Base-by-base conservation (phyloP, 192 early-diverging fungal genomes). In the Linderina pennispora region DNA sequence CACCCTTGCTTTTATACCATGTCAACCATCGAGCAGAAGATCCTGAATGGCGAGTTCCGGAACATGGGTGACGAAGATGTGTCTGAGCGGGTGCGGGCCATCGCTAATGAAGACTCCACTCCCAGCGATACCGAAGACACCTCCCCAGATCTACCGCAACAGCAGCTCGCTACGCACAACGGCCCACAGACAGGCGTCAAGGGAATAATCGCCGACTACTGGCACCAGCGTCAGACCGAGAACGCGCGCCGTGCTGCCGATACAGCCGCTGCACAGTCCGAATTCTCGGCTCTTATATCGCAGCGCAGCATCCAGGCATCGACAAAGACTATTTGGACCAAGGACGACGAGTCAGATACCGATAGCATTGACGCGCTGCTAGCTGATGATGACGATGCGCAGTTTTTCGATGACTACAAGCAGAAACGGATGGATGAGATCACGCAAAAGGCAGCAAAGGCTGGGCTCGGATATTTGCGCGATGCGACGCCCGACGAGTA, bases 141-240 rank as follows among this genome's bases (percentile, higher is more conserved):
- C 28, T 31, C 28, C 28, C 28, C 5, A 14, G 23, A 19, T 14
- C 23, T 8, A 4, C 26, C 48, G 11, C n/a, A 26, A 13, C n/a
- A n/a, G n/a, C 28, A 4, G 14, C 28, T 11, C 28, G 11, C 6
- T 11, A 19, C 22, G 14, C 61, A 52, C 32, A 38, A 48, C 9
- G 68, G 68, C 4, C 56, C 68, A 9, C 68, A 72, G 49, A 72
- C 68, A 32, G 68, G 68, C 16, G 61, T 55, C 41, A 63, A 64
- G 40, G 61, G 68, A 9, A 61, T 72, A 7, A 19, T 72, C 1
- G 68, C 68, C 9, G 68, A 72, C 53, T 72, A 64, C 45, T 48
- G 40, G 11, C 56, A 72, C 14, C 43, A 21, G 22, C 43, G 32
- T 19, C 36, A 43, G 23, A 40, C 45, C 38, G 48, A 59, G 33